These are phyloP conservation scores for Sorghum bicolor DNA, from an alignment of 176 grass and related monocot species.

Conservation along the genomic window DNA sequence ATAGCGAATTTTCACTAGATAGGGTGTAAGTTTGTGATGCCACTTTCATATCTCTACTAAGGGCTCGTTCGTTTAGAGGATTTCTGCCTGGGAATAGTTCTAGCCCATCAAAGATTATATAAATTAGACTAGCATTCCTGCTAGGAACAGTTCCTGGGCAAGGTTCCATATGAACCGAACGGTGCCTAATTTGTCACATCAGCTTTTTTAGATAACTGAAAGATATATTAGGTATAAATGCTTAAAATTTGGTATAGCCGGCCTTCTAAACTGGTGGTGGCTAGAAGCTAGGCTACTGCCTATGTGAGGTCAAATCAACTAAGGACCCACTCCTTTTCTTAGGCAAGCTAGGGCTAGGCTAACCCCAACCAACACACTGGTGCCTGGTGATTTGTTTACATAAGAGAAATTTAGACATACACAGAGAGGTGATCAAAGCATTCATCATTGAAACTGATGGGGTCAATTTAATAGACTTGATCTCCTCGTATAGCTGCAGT, in stretches of 20 bases:
- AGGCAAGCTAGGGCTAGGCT: background rate
- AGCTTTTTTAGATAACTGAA: background rate
- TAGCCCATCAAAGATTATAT: too few relatives aligned
- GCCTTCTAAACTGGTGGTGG: background rate
- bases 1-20: background rate
- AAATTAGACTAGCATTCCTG: too few relatives aligned
- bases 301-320: background rate
- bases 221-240: background rate
- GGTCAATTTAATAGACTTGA: conserved; percentile 67
- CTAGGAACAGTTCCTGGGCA: too few relatives aligned
- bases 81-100: too few relatives aligned
- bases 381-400: background rate
- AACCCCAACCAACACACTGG: background rate
- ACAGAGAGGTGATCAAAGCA: conserved; percentile 87
- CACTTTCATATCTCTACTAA: background rate
- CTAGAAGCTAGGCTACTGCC: background rate
- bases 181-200: background rate
- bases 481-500: conserved; percentile 78
- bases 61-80: too few relatives aligned
- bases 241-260: background rate
- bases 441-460: conserved; percentile 91
- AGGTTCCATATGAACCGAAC: too few relatives aligned
- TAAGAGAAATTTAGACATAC: conserved; percentile 37
- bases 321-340: background rate
- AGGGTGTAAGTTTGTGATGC: background rate